These are phyloP conservation scores for Mortierella sp. DNA, from an alignment of 371 early-diverging fungal species.

Conservation along the genomic window DNA sequence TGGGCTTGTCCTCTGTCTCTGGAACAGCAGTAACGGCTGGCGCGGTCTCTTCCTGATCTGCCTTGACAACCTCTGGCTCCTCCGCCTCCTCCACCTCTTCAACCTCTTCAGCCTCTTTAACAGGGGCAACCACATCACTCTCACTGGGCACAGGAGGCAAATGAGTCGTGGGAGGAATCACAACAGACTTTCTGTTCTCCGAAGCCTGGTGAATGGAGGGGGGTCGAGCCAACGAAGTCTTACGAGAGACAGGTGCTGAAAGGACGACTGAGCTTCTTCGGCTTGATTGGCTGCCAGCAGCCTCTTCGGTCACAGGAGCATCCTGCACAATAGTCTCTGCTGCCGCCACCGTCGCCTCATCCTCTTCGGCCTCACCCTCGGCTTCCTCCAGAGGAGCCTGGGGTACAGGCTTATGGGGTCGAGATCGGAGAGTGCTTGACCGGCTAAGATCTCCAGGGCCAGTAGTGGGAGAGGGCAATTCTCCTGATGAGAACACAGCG, in stretches of 20 bases:
- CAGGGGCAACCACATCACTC: slow-evolving; percentile 9
- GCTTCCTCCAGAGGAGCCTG: slow-evolving; percentile 33
- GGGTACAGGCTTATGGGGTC: slow-evolving; percentile 43
- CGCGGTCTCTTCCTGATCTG: slow-evolving; percentile 17
- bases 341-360: neutral
- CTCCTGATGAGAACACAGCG: slow-evolving; percentile 11
- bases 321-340: slow-evolving; percentile 4
- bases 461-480: slow-evolving; percentile 20
- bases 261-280: slow-evolving; percentile 38
- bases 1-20: slow-evolving; percentile 3
- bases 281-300: slow-evolving; percentile 15
- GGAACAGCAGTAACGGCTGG: neutral
- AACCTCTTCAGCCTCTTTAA: slow-evolving; percentile 4
- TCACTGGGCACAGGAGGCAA: slow-evolving; percentile 47
- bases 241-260: slow-evolving; percentile 33
- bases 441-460: slow-evolving; percentile 25
- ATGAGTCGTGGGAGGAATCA: slow-evolving; percentile 14
- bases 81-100: slow-evolving; percentile 16
- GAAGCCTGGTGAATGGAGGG: slow-evolving; percentile 47
- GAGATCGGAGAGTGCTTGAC: slow-evolving; percentile 21
- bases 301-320: neutral
- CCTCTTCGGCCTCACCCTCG: slow-evolving; percentile 2
- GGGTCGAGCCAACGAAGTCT: slow-evolving; percentile 53
- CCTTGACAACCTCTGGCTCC: slow-evolving; percentile 11
- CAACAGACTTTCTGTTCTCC: slow-evolving; percentile 35